phyloP scores from a whole-genome alignment of 2,329 filamentous ascomycete species.

The Cryoendolithus antarcticus region DNA sequence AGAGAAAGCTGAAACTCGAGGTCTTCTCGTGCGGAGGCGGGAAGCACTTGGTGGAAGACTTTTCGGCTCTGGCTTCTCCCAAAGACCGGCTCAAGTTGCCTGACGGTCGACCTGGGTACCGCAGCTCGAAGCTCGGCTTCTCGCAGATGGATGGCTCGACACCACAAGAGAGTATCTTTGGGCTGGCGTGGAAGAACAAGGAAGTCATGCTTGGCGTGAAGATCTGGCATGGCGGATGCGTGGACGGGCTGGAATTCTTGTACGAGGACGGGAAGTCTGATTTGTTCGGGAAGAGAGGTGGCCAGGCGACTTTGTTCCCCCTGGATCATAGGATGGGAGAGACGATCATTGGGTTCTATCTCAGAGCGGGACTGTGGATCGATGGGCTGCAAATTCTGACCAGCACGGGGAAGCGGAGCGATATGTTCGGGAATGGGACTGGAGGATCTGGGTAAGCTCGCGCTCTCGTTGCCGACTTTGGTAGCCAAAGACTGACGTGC shows the following conservation, averaged over 20 bases:
- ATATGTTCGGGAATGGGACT: constrained; percentile 66
- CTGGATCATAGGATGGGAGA: constrained; percentile 79
- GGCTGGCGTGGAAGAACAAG: constrained; percentile 49
- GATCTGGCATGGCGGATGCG: constrained; percentile 61
- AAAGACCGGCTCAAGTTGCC: constrained; percentile 61
- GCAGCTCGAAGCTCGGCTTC: constrained; percentile 60
- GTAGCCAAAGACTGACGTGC: constrained; percentile 14
- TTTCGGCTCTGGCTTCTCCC: constrained; percentile 57
- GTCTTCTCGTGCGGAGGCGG: constrained; percentile 68
- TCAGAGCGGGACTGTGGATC: constrained; percentile 70
- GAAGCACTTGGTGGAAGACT: constrained; percentile 64
- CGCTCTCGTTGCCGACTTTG: constrained; percentile 14
- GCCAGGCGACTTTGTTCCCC: constrained; percentile 59
- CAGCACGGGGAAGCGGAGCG: constrained; percentile 73
- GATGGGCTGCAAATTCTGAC: constrained; percentile 86
- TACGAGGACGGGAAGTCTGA: constrained; percentile 81
- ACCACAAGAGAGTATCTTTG: constrained; percentile 60
- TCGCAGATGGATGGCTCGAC: constrained; percentile 59
- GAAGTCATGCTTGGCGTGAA: constrained; percentile 64
- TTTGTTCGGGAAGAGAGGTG: constrained; percentile 72
- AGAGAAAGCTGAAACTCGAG: constrained; percentile 54
- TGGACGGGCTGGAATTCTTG: constrained; percentile 83
- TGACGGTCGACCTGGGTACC: constrained; percentile 61
- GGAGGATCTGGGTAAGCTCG: constrained; percentile 67
- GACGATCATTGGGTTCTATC: constrained; percentile 72